Percentiles rank a stretch among this genome's conserved stretches.
Evolutionary conservation across 1,139 yeast genomes (phyloP).

Genomic region (Yamadazyma kanchanaburiensis): DNA sequence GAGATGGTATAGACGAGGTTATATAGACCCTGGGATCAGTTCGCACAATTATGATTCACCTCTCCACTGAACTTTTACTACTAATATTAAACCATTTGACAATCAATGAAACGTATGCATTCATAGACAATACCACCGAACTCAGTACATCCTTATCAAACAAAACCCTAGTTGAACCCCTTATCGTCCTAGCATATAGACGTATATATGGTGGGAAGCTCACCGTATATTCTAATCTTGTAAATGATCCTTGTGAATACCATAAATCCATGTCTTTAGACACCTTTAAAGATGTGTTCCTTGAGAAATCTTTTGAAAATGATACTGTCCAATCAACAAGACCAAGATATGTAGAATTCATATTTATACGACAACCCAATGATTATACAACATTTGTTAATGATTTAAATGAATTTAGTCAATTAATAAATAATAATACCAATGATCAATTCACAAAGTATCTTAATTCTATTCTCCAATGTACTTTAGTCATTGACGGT

Average conservation of each 20-base stretch:
- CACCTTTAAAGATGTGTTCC: too few species aligned
- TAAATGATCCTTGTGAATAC: too few species aligned
- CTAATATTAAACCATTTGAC: constrained; percentile 19
- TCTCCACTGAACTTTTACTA: constrained; percentile 26
- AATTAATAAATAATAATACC: constrained; percentile 14
- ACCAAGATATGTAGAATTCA: constrained; percentile 25
- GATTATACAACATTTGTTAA: constrained; percentile 27
- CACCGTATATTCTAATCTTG: constrained; percentile 14
- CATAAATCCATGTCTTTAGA: too few species aligned
- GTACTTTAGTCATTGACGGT: constrained; percentile 26
- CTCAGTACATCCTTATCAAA: too few species aligned
- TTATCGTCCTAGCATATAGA: constrained; percentile 16
- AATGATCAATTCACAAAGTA: constrained; percentile 11
- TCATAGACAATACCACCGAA: constrained; percentile 11
- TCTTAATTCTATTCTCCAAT: constrained; percentile 18
- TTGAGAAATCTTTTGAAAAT: constrained; percentile 8
- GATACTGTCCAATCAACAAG: constrained; percentile 18
- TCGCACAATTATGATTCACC: constrained; percentile 5
- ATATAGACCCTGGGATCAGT: neutral
- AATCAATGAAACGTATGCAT: constrained; percentile 18
- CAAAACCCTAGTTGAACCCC: constrained; percentile 10
- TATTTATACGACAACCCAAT: constrained; percentile 23
- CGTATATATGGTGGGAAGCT: constrained; percentile 21
- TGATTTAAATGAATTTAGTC: constrained; percentile 22
- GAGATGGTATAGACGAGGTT: constrained; percentile 3